Percentiles rank a stretch among this genome's conserved stretches.
Conservation (phyloP, 2,329 filamentous ascomycete species). For the Pseudogymnoascus sp. region DNA sequence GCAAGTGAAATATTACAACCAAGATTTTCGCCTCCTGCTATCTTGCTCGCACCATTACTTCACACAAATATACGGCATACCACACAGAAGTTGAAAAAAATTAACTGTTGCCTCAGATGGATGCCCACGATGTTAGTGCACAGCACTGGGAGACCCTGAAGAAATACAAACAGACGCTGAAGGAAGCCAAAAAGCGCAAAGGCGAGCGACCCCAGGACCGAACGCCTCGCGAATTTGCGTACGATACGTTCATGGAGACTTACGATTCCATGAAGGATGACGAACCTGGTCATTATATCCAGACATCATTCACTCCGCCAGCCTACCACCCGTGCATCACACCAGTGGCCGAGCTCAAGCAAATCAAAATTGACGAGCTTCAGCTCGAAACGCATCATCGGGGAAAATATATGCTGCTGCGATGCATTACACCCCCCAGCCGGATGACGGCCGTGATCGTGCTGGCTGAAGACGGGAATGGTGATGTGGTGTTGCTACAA, state of each 20-base stretch:
- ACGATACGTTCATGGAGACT: background rate
- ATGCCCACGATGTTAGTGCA: background rate
- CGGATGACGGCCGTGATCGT: constrained; percentile 26
- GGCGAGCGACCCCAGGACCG: background rate
- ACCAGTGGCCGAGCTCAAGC: constrained; percentile 16
- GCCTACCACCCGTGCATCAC: constrained; percentile 14
- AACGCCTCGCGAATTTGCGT: background rate
- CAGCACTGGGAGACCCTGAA: background rate
- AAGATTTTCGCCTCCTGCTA: background rate
- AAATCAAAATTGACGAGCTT: constrained; percentile 23
- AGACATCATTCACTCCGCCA: constrained; percentile 6
- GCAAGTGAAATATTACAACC: background rate
- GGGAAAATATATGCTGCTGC: constrained; percentile 27
- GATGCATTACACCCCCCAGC: constrained; percentile 11
- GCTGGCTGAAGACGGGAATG: constrained; percentile 15
- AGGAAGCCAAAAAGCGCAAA: background rate
- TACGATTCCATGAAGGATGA: no score
- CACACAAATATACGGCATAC: background rate
- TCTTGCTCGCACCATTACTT: background rate
- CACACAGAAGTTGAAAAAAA: background rate
- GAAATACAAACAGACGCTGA: background rate
- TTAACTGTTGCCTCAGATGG: background rate
- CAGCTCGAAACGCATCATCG: constrained; percentile 34
- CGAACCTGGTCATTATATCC: background rate
- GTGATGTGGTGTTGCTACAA: constrained; percentile 29